Conservation (phyloP, 495 filamentous ascomycete species). For the Trichocladium uniseriatum region DNA sequence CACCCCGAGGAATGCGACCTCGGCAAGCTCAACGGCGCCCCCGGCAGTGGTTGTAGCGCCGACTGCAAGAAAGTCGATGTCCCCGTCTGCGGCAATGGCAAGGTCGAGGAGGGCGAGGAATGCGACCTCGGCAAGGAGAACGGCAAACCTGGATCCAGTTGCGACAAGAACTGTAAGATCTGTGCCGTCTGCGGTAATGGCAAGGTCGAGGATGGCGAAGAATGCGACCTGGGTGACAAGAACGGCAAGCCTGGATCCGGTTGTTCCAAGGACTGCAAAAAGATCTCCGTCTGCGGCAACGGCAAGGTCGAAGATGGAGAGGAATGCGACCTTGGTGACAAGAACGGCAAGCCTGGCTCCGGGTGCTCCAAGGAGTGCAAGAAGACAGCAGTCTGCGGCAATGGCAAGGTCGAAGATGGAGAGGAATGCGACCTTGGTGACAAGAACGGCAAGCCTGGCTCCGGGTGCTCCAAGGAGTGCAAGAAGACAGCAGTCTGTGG, state of each 20-base stretch:
- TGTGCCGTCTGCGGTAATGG: not conserved
- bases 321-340: slow-evolving; percentile 9
- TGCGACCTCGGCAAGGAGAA: slow-evolving; percentile 4
- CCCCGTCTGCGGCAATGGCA: slow-evolving; percentile 14
- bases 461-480: slow-evolving; percentile 4
- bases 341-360: not conserved
- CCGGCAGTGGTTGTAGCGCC: not conserved
- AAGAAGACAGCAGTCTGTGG: not conserved
- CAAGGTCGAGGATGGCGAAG: not conserved
- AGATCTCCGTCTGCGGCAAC: not conserved
- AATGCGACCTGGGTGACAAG: slow-evolving; percentile 4
- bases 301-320: slow-evolving; percentile 3
- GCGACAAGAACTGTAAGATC: not conserved
- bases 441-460: slow-evolving; percentile 2
- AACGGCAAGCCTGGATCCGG: slow-evolving; percentile 8
- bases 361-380: not conserved
- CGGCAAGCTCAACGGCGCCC: slow-evolving; percentile 4
- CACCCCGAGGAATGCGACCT: slow-evolving; percentile 7
- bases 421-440: slow-evolving; percentile 7
- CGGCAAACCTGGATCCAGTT: slow-evolving; percentile 4
- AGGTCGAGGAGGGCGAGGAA: slow-evolving; percentile 7
- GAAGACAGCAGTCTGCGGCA: not conserved
- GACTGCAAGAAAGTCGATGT: slow-evolving; percentile 3
- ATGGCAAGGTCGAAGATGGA: not conserved
- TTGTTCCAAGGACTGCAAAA: slow-evolving; percentile 5